Evolutionary conservation across 768 basidiomycete species (phyloP), one percentile per base, ranked within the genome.

Genomic region (Chiua virens): DNA sequence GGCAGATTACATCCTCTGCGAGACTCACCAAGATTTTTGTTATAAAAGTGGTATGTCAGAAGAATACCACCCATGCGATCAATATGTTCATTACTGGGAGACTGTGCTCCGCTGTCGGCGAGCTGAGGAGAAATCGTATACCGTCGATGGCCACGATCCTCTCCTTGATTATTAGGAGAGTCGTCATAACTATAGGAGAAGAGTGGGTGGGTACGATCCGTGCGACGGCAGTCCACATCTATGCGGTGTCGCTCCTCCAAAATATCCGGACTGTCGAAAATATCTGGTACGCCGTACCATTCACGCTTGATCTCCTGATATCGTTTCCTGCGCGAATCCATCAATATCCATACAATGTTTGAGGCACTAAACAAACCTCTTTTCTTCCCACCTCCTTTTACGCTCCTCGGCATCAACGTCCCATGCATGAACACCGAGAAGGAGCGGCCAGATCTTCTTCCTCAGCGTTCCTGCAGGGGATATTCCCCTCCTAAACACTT

Each of bases 151-250:
- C 66, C 30, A 41, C 51, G 71, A 30, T 78, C 75, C 56, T 83
- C 84, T 65, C 86, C 85, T 20, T 79, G 75, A 42, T 80, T 77
- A 25, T 66, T 51, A 25, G 70, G 58, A 2, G 62, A 49, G 42
- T 73, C 67, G 23, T 70, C 52, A 23, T 71, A 58, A 67, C 73
- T 70, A 22, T 73, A 75, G 3, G 86, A 81, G 62, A 97, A 98
- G 48, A 98, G 77, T 6, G 91, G 85, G 59, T 98, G 96, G n/a
- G 79, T 87, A 34, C 97, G 80, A 69, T 99, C 97, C 20, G 97
- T 99, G 23, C 97, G 81, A 51, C 95, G 86, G 62, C 97, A 98
- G 65, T 98, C 97, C 50, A 99, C 97, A 62, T 98, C 92, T 59
- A 93, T 92, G 22, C 92, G 83, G 70, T 93, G 92, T n/a, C 89